These are phyloP conservation scores for Blastobotrys malaysiensis DNA, from an alignment of 1,139 yeast genomes.

Conservation along the genomic window DNA sequence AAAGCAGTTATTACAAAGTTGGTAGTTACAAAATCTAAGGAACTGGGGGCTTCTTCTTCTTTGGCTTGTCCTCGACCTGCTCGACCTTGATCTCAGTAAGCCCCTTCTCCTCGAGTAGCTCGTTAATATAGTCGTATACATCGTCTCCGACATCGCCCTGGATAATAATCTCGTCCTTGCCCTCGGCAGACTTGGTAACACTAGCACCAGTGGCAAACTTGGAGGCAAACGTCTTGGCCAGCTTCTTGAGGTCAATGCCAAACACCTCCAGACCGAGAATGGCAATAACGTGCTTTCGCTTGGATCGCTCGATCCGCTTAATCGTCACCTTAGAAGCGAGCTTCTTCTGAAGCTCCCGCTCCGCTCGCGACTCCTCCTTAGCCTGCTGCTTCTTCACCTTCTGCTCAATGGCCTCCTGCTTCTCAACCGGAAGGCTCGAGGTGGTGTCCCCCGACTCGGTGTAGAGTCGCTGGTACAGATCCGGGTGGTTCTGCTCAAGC, in stretches of 20 bases:
- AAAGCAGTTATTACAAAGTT: too few species aligned
- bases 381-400: conserved; percentile 82
- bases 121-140: conserved; percentile 70
- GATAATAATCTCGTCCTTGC: conserved; percentile 83
- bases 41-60: conserved; percentile 46
- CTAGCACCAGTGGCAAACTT: conserved; percentile 97
- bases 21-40: background rate
- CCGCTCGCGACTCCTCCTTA: conserved; percentile 84
- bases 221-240: conserved; percentile 87
- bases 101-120: conserved; percentile 74
- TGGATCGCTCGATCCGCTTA: conserved; percentile 86
- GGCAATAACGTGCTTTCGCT: conserved; percentile 81
- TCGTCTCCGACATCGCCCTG: conserved; percentile 97
- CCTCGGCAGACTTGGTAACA: conserved; percentile 87
- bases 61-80: conserved; percentile 74
- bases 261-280: conserved; percentile 85
- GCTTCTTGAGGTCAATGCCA: conserved; percentile 79
- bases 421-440: conserved; percentile 59
- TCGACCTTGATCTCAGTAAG: conserved; percentile 81
- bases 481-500: conserved; percentile 58
- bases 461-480: conserved; percentile 55
- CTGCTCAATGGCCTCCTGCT: conserved; percentile 74
- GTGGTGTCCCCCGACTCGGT: conserved; percentile 45
- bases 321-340: conserved; percentile 73
- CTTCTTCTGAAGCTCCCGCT: conserved; percentile 75